Evolutionary conservation across 805 yeast species (phyloP).

Genomic region (Wickerhamomyces chaumierensis): DNA sequence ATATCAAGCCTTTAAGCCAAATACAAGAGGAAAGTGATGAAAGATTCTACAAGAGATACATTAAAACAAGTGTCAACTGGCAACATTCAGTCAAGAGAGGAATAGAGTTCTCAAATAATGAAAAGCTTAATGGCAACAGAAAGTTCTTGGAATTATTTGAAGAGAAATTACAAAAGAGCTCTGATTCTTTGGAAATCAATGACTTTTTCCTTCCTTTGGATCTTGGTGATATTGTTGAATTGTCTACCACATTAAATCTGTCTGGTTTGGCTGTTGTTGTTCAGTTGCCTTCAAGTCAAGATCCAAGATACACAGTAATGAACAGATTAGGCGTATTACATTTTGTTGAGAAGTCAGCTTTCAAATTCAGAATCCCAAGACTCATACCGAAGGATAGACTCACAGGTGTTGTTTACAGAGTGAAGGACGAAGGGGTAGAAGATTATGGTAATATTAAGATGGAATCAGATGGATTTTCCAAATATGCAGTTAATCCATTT

Average conservation of each 20-base stretch:
- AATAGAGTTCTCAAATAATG: background rate
- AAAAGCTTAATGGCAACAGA: background rate
- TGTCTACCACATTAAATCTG: conserved; percentile 29
- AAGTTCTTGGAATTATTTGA: background rate
- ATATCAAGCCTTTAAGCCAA: conserved; percentile 2
- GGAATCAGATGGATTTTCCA: conserved; percentile 16
- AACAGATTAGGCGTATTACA: conserved; percentile 45
- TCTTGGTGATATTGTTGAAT: conserved; percentile 55
- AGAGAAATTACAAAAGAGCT: conserved; percentile 1
- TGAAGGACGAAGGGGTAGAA: conserved; percentile 7
- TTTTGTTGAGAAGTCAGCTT: conserved; percentile 32
- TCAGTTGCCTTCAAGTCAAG: conserved; percentile 37
- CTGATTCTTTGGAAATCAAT: background rate
- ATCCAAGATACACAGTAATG: conserved; percentile 46
- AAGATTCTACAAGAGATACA: conserved; percentile 4
- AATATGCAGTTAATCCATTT: conserved; percentile 21
- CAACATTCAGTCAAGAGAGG: conserved; percentile 2
- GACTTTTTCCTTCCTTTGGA: conserved; percentile 13
- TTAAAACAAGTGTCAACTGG: conserved; percentile 6
- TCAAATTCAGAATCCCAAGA: conserved; percentile 43
- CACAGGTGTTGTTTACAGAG: conserved; percentile 13
- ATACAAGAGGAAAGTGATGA: conserved; percentile 4
- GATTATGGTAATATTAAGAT: conserved; percentile 23
- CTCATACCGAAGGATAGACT: conserved; percentile 33
- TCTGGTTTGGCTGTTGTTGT: conserved; percentile 43